phyloP scores from a whole-genome alignment of 179 eudicot species.

The Dionaea muscipula region DNA sequence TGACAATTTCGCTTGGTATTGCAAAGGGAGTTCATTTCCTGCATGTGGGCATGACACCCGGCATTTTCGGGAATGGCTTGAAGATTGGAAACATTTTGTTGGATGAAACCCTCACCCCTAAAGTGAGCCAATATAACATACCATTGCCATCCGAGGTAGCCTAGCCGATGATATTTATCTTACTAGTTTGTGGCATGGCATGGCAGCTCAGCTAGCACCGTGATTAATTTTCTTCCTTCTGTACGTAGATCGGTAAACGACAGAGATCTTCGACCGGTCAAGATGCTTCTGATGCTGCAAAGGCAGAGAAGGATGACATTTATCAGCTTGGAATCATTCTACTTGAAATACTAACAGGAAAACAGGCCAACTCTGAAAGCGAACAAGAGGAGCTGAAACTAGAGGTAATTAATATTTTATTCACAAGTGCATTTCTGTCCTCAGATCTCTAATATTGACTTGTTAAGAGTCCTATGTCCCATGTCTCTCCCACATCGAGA shows the following conservation, averaged over 20 bases:
- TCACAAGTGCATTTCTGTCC: no score
- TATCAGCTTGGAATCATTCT: conserved; percentile 61
- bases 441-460: conserved; percentile 4
- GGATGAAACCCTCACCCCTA: conserved; percentile 73
- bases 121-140: conserved; percentile 59
- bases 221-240: background rate
- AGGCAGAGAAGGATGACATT: conserved; percentile 62
- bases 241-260: background rate
- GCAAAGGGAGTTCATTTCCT: conserved; percentile 74
- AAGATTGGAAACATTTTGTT: conserved; percentile 56
- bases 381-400: conserved; percentile 38
- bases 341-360: conserved; percentile 60
- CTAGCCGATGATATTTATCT: background rate
- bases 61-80: conserved; percentile 59
- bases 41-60: conserved; percentile 59
- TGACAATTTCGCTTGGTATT: conserved; percentile 64
- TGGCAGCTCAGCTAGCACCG: no score
- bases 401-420: conserved; percentile 38
- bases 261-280: background rate
- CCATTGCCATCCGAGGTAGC: conserved; percentile 61
- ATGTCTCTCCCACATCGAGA: no score
- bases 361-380: conserved; percentile 43
- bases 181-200: background rate
- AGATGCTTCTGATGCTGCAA: conserved; percentile 16
- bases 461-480: no score